Evolutionary conservation across 2,329 filamentous ascomycete genomes (phyloP).

Genomic region (Colletotrichum sp.): DNA sequence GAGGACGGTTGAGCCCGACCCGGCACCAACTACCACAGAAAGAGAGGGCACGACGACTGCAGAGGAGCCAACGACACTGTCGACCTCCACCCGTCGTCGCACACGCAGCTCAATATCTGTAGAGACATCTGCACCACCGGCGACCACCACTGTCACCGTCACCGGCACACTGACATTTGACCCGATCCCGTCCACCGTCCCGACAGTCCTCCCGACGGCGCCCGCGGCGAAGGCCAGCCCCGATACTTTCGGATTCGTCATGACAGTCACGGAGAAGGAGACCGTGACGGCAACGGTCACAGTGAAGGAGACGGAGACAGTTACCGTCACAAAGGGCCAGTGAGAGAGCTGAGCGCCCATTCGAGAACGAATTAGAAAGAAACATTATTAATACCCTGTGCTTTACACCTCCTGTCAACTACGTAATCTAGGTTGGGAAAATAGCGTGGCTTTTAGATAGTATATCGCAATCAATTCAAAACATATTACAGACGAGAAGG

Average conservation of each 20-base stretch:
- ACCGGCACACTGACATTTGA: not conserved
- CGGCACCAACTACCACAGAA: not conserved
- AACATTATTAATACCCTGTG: not conserved
- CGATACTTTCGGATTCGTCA: conserved; percentile 23
- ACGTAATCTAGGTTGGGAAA: not conserved
- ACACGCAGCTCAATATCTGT: not conserved
- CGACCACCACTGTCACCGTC: not conserved
- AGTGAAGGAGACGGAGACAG: conserved; percentile 23
- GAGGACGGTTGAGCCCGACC: not conserved
- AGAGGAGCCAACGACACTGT: conserved; percentile 10
- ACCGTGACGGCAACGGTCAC: conserved; percentile 29
- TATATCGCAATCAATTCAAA: not conserved
- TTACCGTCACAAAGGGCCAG: conserved; percentile 17
- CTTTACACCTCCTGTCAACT: not conserved
- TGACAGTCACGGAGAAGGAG: conserved; percentile 38
- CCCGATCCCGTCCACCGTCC: not conserved
- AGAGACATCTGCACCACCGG: not conserved
- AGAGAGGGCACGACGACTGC: not conserved
- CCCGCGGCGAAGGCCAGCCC: not conserved
- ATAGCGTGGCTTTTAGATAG: not conserved
- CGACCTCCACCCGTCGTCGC: not conserved
- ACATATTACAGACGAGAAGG: not conserved
- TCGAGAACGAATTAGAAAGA: not conserved
- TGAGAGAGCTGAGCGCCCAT: not conserved
- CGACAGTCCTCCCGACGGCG: not conserved